phyloP scores from a whole-genome alignment of 2,329 filamentous ascomycete species.

The Fusarium poae region DNA sequence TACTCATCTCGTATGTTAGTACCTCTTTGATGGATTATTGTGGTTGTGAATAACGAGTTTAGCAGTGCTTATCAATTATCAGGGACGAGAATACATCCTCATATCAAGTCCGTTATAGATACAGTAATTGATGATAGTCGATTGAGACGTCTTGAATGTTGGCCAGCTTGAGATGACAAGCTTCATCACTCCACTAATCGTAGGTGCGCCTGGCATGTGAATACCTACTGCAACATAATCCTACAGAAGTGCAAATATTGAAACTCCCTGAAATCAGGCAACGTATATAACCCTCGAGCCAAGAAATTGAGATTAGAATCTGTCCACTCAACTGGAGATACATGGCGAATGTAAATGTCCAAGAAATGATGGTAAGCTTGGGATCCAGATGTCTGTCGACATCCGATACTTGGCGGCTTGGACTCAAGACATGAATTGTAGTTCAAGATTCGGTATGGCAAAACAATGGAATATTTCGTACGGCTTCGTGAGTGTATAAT shows the following conservation, averaged over 20 bases:
- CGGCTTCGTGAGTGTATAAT: background rate
- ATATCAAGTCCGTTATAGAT: no score
- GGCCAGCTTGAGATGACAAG: slow-evolving; percentile 34
- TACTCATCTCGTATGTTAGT: background rate
- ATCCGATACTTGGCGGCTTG: slow-evolving; percentile 33
- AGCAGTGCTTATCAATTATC: no score
- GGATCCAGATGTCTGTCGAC: slow-evolving; percentile 37
- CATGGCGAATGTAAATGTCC: slow-evolving; percentile 49
- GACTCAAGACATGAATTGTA: slow-evolving; percentile 13
- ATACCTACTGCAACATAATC: slow-evolving; percentile 24
- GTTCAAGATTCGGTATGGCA: slow-evolving; percentile 16
- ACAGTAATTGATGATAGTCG: slow-evolving; percentile 45
- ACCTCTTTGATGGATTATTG: no score
- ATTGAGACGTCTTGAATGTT: slow-evolving; percentile 48
- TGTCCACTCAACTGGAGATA: slow-evolving; percentile 34
- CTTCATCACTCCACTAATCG: no score
- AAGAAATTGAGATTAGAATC: slow-evolving; percentile 48
- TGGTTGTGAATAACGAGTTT: no score
- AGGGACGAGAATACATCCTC: no score
- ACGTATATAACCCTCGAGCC: slow-evolving; percentile 9
- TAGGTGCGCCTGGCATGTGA: no score
- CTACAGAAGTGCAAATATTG: slow-evolving; percentile 35
- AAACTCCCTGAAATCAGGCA: slow-evolving; percentile 29
- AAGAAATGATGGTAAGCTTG: slow-evolving; percentile 47
- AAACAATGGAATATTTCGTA: slow-evolving; percentile 18